These are phyloP conservation scores for Chloris gayana DNA, from an alignment of 176 grass and related monocot species.

Conservation along the genomic window DNA sequence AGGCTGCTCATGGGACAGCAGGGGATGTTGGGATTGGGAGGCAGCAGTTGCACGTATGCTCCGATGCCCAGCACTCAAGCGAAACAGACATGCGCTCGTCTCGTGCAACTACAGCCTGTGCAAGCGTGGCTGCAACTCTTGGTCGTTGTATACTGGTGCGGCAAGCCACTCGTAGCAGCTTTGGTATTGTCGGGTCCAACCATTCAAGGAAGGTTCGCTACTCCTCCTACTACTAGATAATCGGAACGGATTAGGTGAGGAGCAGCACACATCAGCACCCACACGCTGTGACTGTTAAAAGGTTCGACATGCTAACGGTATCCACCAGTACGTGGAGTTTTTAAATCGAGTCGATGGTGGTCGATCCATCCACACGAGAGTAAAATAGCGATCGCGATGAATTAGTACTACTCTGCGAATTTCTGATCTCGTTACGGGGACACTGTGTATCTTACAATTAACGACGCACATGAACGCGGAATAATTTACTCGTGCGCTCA, in stretches of 20 bases:
- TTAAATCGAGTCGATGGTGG: neutral
- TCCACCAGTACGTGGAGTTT: neutral
- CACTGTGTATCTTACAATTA: slow-evolving; percentile 32
- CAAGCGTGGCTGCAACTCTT: slow-evolving; percentile 34
- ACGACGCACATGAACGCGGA: slow-evolving; percentile 43
- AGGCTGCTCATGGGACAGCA: neutral
- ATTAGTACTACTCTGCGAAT: neutral
- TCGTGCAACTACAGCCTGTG: slow-evolving; percentile 3
- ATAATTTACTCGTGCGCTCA: slow-evolving; percentile 45
- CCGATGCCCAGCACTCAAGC: slow-evolving; percentile 14
- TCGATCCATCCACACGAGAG: too few relatives aligned
- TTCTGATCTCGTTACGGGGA: neutral
- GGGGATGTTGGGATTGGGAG: slow-evolving; percentile 13
- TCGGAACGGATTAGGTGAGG: neutral
- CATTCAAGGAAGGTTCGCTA: slow-evolving; percentile 29
- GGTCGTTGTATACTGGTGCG: neutral
- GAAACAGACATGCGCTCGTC: slow-evolving; percentile 25
- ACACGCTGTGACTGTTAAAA: slow-evolving; percentile 10
- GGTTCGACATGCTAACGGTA: slow-evolving; percentile 44
- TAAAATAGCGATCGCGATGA: too few relatives aligned
- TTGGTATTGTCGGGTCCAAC: neutral
- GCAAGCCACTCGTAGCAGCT: neutral
- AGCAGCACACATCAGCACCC: slow-evolving; percentile 26
- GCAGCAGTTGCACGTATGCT: slow-evolving; percentile 26
- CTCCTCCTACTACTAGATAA: too few relatives aligned